A percentile compares a stretch with the other conserved stretches of the same genome.
phyloP scores from a whole-genome alignment of 169 alveolate genomes.

The Babesia ovata region DNA sequence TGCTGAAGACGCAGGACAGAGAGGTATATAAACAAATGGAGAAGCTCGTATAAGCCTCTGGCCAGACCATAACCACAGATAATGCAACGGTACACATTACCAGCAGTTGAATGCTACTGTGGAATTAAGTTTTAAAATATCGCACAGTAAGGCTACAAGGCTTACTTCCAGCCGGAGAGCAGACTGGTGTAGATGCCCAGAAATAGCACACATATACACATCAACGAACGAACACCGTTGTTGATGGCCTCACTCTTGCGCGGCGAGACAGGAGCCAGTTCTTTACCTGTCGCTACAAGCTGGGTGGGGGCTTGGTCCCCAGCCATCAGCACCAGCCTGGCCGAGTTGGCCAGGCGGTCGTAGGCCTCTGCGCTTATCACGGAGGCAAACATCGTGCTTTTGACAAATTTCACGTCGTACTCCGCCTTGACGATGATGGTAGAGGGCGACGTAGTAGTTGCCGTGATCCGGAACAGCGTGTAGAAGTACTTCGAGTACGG shows the following conservation, averaged over 20 bases:
- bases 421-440: conserved; percentile 23
- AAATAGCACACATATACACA: not conserved
- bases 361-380: conserved; percentile 54
- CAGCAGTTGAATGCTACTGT: not conserved
- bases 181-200: conserved; percentile 14
- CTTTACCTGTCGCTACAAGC: not conserved
- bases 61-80: not conserved
- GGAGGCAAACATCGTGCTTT: conserved; percentile 35
- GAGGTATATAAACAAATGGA: conserved; percentile 37
- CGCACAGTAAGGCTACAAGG: too few species aligned
- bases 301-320: not conserved
- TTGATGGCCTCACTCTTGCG: not conserved
- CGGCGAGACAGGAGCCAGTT: not conserved
- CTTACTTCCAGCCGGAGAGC: conserved; percentile 13
- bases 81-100: not conserved
- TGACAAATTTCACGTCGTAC: conserved; percentile 40
- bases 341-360: conserved; percentile 17
- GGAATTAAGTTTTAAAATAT: too few species aligned
- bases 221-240: not conserved
- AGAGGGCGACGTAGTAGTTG: not conserved
- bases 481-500: conserved; percentile 58
- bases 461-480: conserved; percentile 54
- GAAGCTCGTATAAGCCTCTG: not conserved
- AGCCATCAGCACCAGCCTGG: not conserved
- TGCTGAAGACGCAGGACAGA: conserved; percentile 40